Evolutionary conservation across 1,284 basidiomycete genomes (phyloP).

Genomic region (Cutaneotrichosporon cyanovorans): DNA sequence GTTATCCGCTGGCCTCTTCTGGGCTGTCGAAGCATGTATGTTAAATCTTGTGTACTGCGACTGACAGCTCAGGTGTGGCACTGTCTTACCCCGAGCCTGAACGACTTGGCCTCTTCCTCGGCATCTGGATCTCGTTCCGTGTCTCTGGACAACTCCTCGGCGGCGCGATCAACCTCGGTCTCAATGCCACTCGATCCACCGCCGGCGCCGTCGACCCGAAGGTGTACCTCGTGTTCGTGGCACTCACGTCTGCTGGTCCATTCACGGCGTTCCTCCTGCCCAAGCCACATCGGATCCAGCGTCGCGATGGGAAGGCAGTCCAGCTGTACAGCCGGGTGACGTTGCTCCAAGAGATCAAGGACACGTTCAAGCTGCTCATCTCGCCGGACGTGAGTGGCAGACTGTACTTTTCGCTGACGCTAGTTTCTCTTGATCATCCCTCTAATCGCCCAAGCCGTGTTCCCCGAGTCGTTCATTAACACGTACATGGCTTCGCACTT

Average conservation of each 20-base stretch:
- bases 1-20: no score
- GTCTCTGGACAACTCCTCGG: slow-evolving; percentile 34
- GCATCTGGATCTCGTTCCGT: slow-evolving; percentile 32
- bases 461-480: no score
- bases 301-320: slow-evolving; percentile 1
- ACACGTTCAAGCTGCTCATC: no score
- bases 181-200: slow-evolving; percentile 23
- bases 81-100: slow-evolving; percentile 29
- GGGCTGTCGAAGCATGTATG: no score
- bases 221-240: slow-evolving; percentile 29
- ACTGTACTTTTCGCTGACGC: no score
- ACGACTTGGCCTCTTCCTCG: slow-evolving; percentile 30
- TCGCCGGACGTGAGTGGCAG: no score
- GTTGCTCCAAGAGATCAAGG: no score
- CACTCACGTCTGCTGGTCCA: slow-evolving; percentile 27
- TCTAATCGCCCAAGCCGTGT: no score
- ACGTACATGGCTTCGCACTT: no score
- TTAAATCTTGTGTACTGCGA: no score
- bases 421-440: no score
- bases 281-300: slow-evolving; percentile 5
- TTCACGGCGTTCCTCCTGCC: slow-evolving; percentile 10
- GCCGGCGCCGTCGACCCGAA: slow-evolving; percentile 5
- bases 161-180: slow-evolving; percentile 35
- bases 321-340: slow-evolving; percentile 3
- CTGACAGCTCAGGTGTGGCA: slow-evolving; percentile 30